Evolutionary conservation across 139 green algal genomes (phyloP), one percentile per base, ranked within the genome.

Genomic region (Micractinium conductrix): DNA sequence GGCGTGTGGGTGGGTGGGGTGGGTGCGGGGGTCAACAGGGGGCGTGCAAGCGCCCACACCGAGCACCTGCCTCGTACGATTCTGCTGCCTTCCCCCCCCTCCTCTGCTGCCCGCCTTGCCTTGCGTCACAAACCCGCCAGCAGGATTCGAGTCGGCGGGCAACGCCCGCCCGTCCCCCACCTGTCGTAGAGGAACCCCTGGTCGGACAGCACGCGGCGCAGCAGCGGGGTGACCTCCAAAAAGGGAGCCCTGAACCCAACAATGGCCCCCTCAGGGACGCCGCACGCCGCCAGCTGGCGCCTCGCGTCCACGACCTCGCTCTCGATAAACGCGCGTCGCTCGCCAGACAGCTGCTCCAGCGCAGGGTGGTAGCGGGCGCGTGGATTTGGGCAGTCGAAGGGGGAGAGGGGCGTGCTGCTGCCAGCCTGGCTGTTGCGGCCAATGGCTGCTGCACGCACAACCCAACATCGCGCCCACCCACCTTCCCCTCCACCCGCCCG

Each of bases 231-330:
- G 1, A 58, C 30, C 0, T 35, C 48, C 76, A 82, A 33, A 28
- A 43, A 82, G 10, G 76, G 76, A 26, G 58, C 58, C n/a, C 85
- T 28, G 53, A 82, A 73, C 12, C 85, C 85, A 2, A 84, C 78
- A 33, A 89, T 65, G 83, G 84, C 78, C 30, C n/a, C 55, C 28
- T 63, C 24, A 19, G 79, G 69, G 10, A 89, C 55, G 60, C 85
- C 70, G 40, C 85, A 89, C 40, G 75, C 45, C 14, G 30, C 78
- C 69, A 89, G 40, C 71, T 73, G 79, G 10, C 70, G 12, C 28
- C 78, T 70, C 24, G 30, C 76, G 0, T 35, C 78, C 42, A 74
- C 42, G 40, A 89, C 62, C 44, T 89, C 71, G 16, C 70, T 38
- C 2, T 82, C 58, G 26, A 82, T 40, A 43, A 44, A 82, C 9